These are phyloP conservation scores for Pleurotus tuoliensis DNA, from an alignment of 768 basidiomycete species.

Conservation along the genomic window DNA sequence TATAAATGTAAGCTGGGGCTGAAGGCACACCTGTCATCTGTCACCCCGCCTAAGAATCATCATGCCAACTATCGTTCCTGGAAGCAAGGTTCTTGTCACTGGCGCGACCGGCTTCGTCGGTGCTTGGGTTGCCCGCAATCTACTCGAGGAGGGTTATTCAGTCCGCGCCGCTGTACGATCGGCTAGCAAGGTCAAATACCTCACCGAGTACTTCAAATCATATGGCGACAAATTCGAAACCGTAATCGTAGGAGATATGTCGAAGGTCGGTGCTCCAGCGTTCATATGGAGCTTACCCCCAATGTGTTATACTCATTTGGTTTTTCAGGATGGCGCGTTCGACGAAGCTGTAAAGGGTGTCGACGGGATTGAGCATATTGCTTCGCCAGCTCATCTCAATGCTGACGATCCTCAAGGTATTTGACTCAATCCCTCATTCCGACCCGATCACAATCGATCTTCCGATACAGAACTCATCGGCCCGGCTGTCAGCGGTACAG, in stretches of 20 bases:
- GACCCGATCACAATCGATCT: background rate
- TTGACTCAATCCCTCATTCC: background rate
- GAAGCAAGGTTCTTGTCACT: conserved; percentile 42
- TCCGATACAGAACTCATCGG: conserved; percentile 49
- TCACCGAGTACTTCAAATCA: conserved; percentile 48
- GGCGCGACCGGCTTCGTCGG: conserved; percentile 62
- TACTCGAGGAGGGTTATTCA: conserved; percentile 59
- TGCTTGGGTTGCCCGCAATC: conserved; percentile 48
- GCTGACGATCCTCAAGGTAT: conserved; percentile 38
- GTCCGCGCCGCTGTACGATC: conserved; percentile 70
- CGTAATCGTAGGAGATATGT: conserved; percentile 70
- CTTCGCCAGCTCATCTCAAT: conserved; percentile 54
- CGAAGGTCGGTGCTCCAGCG: conserved; percentile 19
- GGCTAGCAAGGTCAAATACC: conserved; percentile 50
- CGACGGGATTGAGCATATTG: conserved; percentile 67
- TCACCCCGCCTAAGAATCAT: background rate
- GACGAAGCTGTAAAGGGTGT: conserved; percentile 77
- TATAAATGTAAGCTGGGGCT: too few relatives aligned
- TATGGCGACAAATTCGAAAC: conserved; percentile 60
- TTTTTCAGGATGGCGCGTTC: conserved; percentile 58
- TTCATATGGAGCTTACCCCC: background rate
- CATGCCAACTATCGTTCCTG: conserved; percentile 29
- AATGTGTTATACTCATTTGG: background rate
- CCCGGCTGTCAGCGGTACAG: conserved; percentile 72
- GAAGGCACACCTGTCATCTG: too few relatives aligned